Base-by-base conservation (phyloP, 1,284 basidiomycete species). In the Leucoagaricus sp. region DNA sequence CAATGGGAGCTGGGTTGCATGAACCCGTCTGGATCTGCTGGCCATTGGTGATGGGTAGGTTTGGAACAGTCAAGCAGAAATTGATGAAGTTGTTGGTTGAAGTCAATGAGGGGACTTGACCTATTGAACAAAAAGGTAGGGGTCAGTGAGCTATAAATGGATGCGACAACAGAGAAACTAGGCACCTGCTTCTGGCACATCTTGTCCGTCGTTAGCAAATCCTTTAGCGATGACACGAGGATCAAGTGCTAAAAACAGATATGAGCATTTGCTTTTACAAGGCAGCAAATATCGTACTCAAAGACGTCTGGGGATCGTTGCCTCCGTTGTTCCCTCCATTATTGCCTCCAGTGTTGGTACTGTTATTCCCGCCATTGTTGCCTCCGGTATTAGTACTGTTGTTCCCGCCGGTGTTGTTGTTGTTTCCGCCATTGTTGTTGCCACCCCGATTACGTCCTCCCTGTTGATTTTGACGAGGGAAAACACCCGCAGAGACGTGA, bases 51-150 rank as follows among this genome's bases (percentile, higher is more conserved):
- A 79, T 65, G 1, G 71, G 68, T 13, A 70, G 49, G 23, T 71
- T 61, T 25, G 70, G 69, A n/a, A 66, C 60, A 10, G 66, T 68
- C 45, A 64, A 58, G 47, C 72, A 74, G 59, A 76, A 84, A 75
- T 85, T 82, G 74, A 85, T 84, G 70, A 83, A 86, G 56, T 87
- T 86, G 75, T 87, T 86, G 45, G 73, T 70, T 48, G 79, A 81
- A 4, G 82, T 83, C 44, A 81, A 63, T 17, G 82, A 83, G 4
- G 83, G 72, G 55, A 81, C 78, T 65, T 83, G 80, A 55, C 80
- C 80, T 53, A 72, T 49, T 21, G n/a, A 21, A 29, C 38, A n/a
- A n/a, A 13, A 9, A 51, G 46, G 31, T 29, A 33, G 7, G 12
- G 31, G 12, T 8, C 4, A 10, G 15, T 38, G 36, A 38, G 36